Percentiles rank a stretch among this genome's conserved stretches.
phyloP scores from a whole-genome alignment of 2,329 filamentous ascomycete species.

The Fusarium piperis region DNA sequence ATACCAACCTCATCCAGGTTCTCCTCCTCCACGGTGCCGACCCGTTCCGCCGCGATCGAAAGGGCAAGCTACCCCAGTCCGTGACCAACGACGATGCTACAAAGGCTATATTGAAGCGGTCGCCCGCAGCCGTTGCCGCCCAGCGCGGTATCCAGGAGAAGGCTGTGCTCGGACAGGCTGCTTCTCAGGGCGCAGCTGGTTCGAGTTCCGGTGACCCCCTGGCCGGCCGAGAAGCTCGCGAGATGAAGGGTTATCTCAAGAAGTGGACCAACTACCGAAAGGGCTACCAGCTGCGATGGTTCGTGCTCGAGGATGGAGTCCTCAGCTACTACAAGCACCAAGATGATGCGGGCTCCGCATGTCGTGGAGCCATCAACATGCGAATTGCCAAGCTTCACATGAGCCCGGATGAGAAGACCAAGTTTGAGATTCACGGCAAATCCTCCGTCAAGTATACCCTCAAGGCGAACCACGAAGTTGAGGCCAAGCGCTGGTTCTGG shows the following conservation, averaged over 20 bases:
- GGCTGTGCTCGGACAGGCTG: conserved; percentile 84
- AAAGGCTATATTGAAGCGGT: conserved; percentile 88
- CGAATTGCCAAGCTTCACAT: conserved; percentile 93
- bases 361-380: conserved; percentile 98
- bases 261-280: conserved; percentile 99
- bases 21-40: conserved; percentile 94
- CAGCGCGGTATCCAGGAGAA: conserved; percentile 97
- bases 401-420: conserved; percentile 96
- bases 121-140: conserved; percentile 91
- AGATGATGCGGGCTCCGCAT: conserved; percentile 95
- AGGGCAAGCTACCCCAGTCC: conserved; percentile 94
- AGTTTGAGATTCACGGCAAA: conserved; percentile 97
- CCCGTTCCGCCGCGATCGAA: conserved; percentile 93
- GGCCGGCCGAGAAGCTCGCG: conserved; percentile 85
- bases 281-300: conserved; percentile 97
- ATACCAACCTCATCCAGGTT: conserved; percentile 87
- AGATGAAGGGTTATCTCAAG: conserved; percentile 99
- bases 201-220: conserved; percentile 67
- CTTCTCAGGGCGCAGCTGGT: conserved; percentile 63
- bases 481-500: conserved; percentile 99
- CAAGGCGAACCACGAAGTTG: conserved; percentile 97
- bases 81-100: conserved; percentile 95
- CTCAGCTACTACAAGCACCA: conserved; percentile 99
- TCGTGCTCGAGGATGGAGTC: conserved; percentile 96
- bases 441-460: conserved; percentile 98